Evolutionary conservation across 371 early-diverging fungal species (phyloP), one percentile per base, ranked within the genome.

Genomic region (Mucor velutinosus): DNA sequence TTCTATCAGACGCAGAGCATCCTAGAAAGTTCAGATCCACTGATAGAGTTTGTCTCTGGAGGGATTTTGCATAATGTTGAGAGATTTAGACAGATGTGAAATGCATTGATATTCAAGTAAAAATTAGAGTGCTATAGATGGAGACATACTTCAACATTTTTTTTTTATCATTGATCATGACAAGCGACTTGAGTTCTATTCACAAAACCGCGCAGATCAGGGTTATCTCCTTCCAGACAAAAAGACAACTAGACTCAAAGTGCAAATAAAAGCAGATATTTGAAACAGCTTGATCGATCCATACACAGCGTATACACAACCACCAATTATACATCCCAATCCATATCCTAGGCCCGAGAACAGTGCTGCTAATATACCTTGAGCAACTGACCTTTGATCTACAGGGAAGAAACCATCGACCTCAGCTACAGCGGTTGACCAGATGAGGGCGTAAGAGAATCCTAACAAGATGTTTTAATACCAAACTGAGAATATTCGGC

Each of bases 401-500:
- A 76, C 71, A 12, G 78, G 81, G 60, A 80, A 80, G 37, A 78
- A 73, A 14, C 64, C 37, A 49, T 80, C 81, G 8, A 80, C 72
- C 61, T 80, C 78, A 53, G 71, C 74, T 23, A 80, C 78, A 21
- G 76, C 70, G 1, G 75, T 80, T 12, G 74, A 73, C 81, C 81
- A 80, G 49, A 78, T 64, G 10, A 78, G 59, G n/a, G 60, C 62
- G 41, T 68, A 76, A 51, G 61, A 58, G 33, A 74, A 56, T 1
- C 71, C 74, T 61, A 47, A n/a, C n/a, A n/a, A n/a, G n/a, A n/a
- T n/a, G n/a, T n/a, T n/a, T 23, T 49, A 23, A 19, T 23, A 5
- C 3, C 10, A 23, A 25, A 23, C n/a, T 4, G 3, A 23, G 23
- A 23, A 2, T 10, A 23, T 25, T 0, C 23, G 8, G 21, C 1